These are phyloP conservation scores for Cercospora sesami DNA, from an alignment of 2,329 filamentous ascomycete species.

Conservation along the genomic window DNA sequence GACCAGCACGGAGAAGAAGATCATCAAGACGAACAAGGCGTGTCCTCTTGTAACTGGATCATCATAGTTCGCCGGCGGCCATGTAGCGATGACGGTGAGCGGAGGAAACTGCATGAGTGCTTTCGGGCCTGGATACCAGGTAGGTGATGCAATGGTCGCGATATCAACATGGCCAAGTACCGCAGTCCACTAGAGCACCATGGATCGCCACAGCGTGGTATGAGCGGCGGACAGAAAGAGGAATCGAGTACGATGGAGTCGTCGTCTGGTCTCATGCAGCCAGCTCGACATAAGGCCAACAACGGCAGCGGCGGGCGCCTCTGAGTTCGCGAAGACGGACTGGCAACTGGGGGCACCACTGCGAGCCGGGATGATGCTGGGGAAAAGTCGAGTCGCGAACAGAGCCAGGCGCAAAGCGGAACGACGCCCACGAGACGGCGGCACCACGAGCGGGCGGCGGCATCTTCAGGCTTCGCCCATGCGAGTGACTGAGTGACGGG, in stretches of 20 bases:
- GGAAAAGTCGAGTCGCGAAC: neutral
- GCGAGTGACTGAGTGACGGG: conserved; percentile 13
- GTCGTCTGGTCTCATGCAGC: neutral
- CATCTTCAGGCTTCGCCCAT: conserved; percentile 10
- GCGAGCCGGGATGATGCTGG: conserved; percentile 14
- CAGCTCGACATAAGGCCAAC: neutral
- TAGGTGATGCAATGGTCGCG: neutral
- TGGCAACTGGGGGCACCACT: neutral
- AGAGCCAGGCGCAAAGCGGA: neutral
- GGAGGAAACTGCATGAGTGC: conserved; percentile 33
- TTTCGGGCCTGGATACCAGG: neutral
- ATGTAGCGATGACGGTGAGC: conserved; percentile 39
- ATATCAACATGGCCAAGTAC: conserved; percentile 12
- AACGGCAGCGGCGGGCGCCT: neutral
- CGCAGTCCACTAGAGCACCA: neutral
- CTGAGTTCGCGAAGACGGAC: neutral
- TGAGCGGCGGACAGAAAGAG: neutral
- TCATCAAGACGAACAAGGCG: conserved; percentile 44
- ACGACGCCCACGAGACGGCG: conserved; percentile 7
- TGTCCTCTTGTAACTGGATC: conserved; percentile 45
- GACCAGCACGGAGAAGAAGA: conserved; percentile 43
- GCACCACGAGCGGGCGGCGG: conserved; percentile 8
- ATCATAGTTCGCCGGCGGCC: conserved; percentile 46
- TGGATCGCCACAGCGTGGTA: neutral
- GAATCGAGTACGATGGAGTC: neutral